phyloP scores from a whole-genome alignment of 2,329 filamentous ascomycete species.

The Microsporum canis region DNA sequence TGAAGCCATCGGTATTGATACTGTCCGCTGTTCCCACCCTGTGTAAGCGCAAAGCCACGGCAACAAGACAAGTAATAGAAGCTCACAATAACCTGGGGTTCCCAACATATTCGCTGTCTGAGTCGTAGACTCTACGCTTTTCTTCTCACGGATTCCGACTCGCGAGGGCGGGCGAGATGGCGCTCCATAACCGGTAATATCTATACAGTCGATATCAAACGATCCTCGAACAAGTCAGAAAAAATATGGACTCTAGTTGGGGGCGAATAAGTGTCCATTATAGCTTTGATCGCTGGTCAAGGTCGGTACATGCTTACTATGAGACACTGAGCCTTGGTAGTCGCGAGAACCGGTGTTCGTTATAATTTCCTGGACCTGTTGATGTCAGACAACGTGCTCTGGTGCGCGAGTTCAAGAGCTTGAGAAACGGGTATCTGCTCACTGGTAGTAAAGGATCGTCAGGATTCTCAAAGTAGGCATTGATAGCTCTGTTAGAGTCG shows the following conservation, averaged over 20 bases:
- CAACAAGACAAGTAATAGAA: neutral
- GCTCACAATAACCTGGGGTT: neutral
- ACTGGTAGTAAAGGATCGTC: conserved; percentile 14
- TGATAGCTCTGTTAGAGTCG: conserved; percentile 36
- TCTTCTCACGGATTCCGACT: conserved; percentile 22
- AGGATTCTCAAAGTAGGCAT: conserved; percentile 39
- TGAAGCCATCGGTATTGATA: conserved; percentile 15
- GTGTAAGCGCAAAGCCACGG: neutral
- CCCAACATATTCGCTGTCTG: neutral
- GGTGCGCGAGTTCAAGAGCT: too few relatives aligned
- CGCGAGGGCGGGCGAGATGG: conserved; percentile 40
- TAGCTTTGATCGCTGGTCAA: neutral
- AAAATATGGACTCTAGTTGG: neutral
- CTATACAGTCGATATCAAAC: conserved; percentile 16
- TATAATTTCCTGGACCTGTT: neutral
- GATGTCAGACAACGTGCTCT: neutral
- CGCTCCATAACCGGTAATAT: conserved; percentile 24
- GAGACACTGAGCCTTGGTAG: conserved; percentile 2
- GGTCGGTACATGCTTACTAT: conserved; percentile 8
- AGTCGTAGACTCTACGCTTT: neutral
- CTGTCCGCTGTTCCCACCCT: neutral
- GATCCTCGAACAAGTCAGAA: conserved; percentile 9
- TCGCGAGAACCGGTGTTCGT: neutral
- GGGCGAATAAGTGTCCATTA: neutral
- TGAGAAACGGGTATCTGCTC: conserved; percentile 13